Base-by-base conservation (phyloP, 306 rosid genomes). In the Corylus avellana region DNA sequence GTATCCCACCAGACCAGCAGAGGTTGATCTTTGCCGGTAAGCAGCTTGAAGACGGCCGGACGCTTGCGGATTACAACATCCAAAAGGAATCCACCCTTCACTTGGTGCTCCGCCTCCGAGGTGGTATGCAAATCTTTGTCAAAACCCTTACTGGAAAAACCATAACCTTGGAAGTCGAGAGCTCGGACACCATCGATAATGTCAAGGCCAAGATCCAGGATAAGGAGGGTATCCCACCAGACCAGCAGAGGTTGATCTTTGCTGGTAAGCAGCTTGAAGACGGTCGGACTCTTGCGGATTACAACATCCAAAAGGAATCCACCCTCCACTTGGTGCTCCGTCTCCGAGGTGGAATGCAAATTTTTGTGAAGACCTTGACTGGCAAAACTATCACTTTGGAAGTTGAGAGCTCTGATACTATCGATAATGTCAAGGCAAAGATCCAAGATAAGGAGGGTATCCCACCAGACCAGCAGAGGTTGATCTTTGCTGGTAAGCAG, bases 101-200 rank as follows among this genome's bases (percentile, higher is more conserved):
- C 16, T 18, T 78, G 72, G 82, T 78, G 51, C 72, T 78, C 3
- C 72, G 82, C 16, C 82, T 78, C 1, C 54, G 82, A 22, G 84
- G 84, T 57, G 84, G 85, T 20, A 82, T 77, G 85, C 82, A 82
- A 42, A 82, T 82, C 17, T 82, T 73, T 7, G 85, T 82, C 39
- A 82, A 77, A 75, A 82, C 82, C 1, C 27, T 82, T 13, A 82
- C 79, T 0, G 82, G 85, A 0, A 82, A 82, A 51, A 82, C 85
- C 4, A 75, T 80, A 35, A 74, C 79, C 29, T 13, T 74, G 29
- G 84, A 80, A 59, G 79, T 67, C 0, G 83, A 80, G 18, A 80
- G 83, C 70, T 64, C 70, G 0, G 70, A 64, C 2, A 64, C 70
- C 0, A 64, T 64, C 14, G 70, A 64, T 2, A 64, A 64, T 16